Evolutionary conservation across 768 basidiomycete species (phyloP).

Genomic region (Kwoniella sp.): DNA sequence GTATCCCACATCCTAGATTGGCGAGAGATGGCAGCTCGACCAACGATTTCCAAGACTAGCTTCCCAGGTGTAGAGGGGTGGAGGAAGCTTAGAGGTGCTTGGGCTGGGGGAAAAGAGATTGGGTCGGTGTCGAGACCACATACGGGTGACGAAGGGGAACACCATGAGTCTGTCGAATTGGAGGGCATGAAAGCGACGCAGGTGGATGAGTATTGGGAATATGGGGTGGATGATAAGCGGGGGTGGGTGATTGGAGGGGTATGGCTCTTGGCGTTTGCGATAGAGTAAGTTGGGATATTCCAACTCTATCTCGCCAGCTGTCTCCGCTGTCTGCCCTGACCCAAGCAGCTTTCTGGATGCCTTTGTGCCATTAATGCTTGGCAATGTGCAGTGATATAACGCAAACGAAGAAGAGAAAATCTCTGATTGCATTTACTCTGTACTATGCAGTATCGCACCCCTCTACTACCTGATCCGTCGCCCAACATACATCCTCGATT

Average conservation of each 20-base stretch:
- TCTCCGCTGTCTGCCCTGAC: no score
- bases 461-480: constrained; percentile 84
- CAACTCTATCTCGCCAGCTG: not conserved
- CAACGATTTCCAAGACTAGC: constrained; percentile 61
- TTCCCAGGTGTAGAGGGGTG: constrained; percentile 58
- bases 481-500: constrained; percentile 93
- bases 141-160: constrained; percentile 17
- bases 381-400: no score
- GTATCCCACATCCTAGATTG: constrained; percentile 78
- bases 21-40: constrained; percentile 87
- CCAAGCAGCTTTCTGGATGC: no score
- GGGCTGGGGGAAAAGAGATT: constrained; percentile 77
- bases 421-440: no score
- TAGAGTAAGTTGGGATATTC: constrained; percentile 68
- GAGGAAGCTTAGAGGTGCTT: constrained; percentile 70
- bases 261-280: constrained; percentile 79
- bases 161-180: constrained; percentile 17
- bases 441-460: constrained; percentile 66
- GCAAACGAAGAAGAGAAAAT: no score
- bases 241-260: constrained; percentile 88
- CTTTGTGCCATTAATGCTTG: no score
- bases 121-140: constrained; percentile 62
- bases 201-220: constrained; percentile 62
- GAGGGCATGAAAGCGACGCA: constrained; percentile 26
- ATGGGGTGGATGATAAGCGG: constrained; percentile 72